A percentile compares a stretch with the other conserved stretches of the same genome.
Conservation (phyloP, 192 early-diverging fungal genomes). For the Chytriomyces hyalinus region DNA sequence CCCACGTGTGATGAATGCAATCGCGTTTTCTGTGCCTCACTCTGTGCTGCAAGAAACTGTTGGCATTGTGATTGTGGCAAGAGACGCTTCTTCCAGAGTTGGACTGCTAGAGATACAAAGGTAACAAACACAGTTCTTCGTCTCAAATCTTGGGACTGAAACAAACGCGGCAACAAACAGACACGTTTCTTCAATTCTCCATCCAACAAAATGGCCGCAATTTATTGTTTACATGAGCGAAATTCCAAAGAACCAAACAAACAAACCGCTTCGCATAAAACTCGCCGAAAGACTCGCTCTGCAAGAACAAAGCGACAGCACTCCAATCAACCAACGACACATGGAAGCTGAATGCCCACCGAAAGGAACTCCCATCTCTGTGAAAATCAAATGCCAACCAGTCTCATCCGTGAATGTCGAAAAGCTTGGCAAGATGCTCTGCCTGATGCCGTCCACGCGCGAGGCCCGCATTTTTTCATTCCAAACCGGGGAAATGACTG, state of each 20-base stretch:
- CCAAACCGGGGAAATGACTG: not conserved
- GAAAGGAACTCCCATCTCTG: not conserved
- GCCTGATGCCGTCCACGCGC: not conserved
- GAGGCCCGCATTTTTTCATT: not conserved
- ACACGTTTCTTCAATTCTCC: slow-evolving; percentile 40
- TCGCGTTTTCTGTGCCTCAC: slow-evolving; percentile 54
- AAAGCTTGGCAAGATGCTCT: not conserved
- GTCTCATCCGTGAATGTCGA: not conserved
- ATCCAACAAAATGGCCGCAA: slow-evolving; percentile 52
- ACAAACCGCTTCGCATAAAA: slow-evolving; percentile 51
- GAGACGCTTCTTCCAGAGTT: slow-evolving; percentile 14
- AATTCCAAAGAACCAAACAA: slow-evolving; percentile 48
- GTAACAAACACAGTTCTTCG: not conserved
- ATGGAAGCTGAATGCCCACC: slow-evolving; percentile 36
- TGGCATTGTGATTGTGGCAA: slow-evolving; percentile 46
- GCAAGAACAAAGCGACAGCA: slow-evolving; percentile 42
- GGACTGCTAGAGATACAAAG: slow-evolving; percentile 27
- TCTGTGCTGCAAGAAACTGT: slow-evolving; percentile 52
- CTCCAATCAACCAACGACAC: slow-evolving; percentile 24
- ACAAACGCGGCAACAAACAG: not conserved
- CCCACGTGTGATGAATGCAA: slow-evolving; percentile 40
- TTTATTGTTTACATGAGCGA: slow-evolving; percentile 52
- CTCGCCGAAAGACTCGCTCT: slow-evolving; percentile 47
- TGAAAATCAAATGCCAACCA: not conserved
- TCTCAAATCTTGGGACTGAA: not conserved